Percentiles rank a stretch among this genome's conserved stretches.
Conservation (phyloP, 148 eudicot genomes). For the Vaccinium myrtillus region DNA sequence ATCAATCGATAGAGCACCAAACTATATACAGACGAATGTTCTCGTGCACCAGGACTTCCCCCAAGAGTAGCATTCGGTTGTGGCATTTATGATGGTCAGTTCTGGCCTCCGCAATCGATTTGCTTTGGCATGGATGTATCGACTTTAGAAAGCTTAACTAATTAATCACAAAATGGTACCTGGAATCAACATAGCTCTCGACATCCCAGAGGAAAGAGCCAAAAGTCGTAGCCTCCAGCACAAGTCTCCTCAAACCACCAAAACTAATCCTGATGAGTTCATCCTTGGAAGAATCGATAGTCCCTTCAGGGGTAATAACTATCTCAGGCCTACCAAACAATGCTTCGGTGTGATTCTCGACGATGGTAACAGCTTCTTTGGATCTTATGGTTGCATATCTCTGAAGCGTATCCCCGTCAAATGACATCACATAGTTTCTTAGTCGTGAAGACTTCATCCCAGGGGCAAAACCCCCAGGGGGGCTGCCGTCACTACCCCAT, state of each 20-base stretch:
- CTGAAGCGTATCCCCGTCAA: slow-evolving; percentile 83
- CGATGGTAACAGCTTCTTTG: slow-evolving; percentile 68
- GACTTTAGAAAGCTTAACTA: slow-evolving; percentile 23
- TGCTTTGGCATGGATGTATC: background rate
- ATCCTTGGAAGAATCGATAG: slow-evolving; percentile 72
- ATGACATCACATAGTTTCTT: slow-evolving; percentile 82
- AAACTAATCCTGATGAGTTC: slow-evolving; percentile 78
- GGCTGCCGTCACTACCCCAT: slow-evolving; percentile 45
- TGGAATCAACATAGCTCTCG: slow-evolving; percentile 85
- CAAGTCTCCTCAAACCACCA: slow-evolving; percentile 72
- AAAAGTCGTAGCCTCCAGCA: slow-evolving; percentile 91
- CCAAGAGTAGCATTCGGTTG: background rate
- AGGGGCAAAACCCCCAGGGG: slow-evolving; percentile 41
- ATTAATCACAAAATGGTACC: slow-evolving; percentile 70
- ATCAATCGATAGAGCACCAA: background rate
- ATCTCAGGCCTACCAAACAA: slow-evolving; percentile 93
- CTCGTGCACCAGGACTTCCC: background rate
- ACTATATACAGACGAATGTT: slow-evolving; percentile 9
- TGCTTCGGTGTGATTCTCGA: slow-evolving; percentile 95
- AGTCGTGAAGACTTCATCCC: slow-evolving; percentile 70
- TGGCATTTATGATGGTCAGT: slow-evolving; percentile 1
- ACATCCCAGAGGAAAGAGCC: slow-evolving; percentile 98
- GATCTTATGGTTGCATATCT: slow-evolving; percentile 77
- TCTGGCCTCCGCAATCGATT: background rate
- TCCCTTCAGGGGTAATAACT: slow-evolving; percentile 67